Evolutionary conservation across 2,329 filamentous ascomycete genomes (phyloP).

Genomic region (Fusarium devonianum): DNA sequence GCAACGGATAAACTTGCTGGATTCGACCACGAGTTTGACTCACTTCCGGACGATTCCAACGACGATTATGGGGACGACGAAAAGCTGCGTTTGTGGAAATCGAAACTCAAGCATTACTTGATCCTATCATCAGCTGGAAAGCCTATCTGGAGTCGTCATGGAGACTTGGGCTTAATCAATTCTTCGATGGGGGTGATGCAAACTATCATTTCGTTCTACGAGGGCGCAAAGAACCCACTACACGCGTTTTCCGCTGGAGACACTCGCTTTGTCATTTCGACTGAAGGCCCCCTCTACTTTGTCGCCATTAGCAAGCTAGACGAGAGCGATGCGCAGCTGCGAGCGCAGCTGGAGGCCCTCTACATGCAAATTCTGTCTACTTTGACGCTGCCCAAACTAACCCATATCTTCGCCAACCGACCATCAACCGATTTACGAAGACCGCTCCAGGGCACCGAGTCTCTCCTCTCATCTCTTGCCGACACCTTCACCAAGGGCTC

Average conservation of each 20-base stretch:
- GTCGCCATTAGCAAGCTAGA: slow-evolving; percentile 90
- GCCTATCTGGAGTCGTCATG: slow-evolving; percentile 95
- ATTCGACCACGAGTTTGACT: slow-evolving; percentile 81
- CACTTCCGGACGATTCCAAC: slow-evolving; percentile 65
- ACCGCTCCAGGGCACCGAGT: slow-evolving; percentile 90
- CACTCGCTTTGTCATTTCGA: slow-evolving; percentile 84
- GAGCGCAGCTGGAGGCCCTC: slow-evolving; percentile 86
- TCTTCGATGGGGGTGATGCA: slow-evolving; percentile 95
- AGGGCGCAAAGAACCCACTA: slow-evolving; percentile 78
- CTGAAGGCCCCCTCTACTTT: slow-evolving; percentile 87
- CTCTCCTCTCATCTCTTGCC: slow-evolving; percentile 86
- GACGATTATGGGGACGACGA: slow-evolving; percentile 59
- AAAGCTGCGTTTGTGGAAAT: slow-evolving; percentile 79
- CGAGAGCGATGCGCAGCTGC: slow-evolving; percentile 90
- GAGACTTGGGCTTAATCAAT: slow-evolving; percentile 87
- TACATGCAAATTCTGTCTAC: slow-evolving; percentile 99
- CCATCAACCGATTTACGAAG: slow-evolving; percentile 94
- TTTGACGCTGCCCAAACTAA: slow-evolving; percentile 85
- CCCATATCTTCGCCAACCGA: slow-evolving; percentile 84
- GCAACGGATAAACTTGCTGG: slow-evolving; percentile 64
- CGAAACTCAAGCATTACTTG: slow-evolving; percentile 95
- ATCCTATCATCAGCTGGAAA: slow-evolving; percentile 96
- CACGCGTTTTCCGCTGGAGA: slow-evolving; percentile 86
- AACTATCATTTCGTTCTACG: slow-evolving; percentile 97
- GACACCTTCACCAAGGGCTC: slow-evolving; percentile 96